These are phyloP conservation scores for Hepatocystis sp. DNA, from an alignment of 169 alveolate genomes.

Conservation along the genomic window DNA sequence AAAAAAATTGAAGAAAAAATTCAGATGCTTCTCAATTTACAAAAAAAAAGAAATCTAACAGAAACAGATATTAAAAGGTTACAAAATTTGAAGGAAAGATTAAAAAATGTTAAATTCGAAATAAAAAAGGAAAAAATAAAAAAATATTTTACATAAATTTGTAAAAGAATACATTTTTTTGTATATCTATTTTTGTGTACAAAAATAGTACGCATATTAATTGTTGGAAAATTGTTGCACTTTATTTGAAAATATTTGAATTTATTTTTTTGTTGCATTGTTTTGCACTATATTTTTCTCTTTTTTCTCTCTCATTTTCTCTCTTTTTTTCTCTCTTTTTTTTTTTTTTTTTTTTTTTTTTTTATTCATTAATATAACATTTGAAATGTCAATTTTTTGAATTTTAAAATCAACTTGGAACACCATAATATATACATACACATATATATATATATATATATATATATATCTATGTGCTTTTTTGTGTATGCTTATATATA, in stretches of 20 bases:
- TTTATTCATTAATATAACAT: not conserved
- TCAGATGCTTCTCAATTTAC: constrained; percentile 10
- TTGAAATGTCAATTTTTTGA: not conserved
- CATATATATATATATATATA: not conserved
- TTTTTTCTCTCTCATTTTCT: not conserved
- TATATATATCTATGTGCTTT: not conserved
- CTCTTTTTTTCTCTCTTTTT: not conserved
- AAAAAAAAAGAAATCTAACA: constrained; percentile 32
- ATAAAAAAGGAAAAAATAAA: constrained; percentile 52
- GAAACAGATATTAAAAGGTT: constrained; percentile 66
- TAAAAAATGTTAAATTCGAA: constrained; percentile 23
- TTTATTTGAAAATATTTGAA: no score
- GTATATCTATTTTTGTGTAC: no score
- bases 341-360: not conserved
- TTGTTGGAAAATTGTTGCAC: no score
- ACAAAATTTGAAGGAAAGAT: constrained; percentile 33
- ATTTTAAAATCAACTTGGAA: not conserved
- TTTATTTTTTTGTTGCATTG: not conserved
- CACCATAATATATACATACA: not conserved
- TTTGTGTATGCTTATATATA: constrained; percentile 4
- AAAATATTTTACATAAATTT: constrained; percentile 53
- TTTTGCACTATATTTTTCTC: not conserved
- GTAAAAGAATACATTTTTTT: no score
- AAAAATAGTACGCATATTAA: no score
- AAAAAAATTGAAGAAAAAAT: constrained; percentile 72